Conservation (phyloP, 1,284 basidiomycete genomes). For the Sanghuangporus weigelae region DNA sequence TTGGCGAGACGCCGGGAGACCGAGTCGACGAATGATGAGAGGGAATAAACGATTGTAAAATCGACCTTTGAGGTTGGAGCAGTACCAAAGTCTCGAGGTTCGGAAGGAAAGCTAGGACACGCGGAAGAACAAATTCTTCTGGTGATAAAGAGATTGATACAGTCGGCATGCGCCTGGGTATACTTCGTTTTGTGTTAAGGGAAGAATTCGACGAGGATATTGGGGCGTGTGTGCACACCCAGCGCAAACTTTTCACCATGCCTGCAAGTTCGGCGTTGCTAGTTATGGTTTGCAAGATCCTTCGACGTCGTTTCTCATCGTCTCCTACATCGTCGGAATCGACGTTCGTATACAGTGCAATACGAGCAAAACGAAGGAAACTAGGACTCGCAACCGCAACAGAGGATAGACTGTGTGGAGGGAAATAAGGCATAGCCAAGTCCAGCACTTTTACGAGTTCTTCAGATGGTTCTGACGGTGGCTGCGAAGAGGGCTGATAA, state of each 20-base stretch:
- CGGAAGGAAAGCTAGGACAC: background rate
- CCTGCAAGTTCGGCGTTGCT: background rate
- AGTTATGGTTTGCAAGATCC: constrained; percentile 4
- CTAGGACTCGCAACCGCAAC: background rate
- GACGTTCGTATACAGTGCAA: constrained; percentile 5
- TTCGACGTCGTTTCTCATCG: background rate
- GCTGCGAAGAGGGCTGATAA: background rate
- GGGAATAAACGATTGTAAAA: constrained; percentile 7
- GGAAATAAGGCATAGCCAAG: constrained; percentile 4
- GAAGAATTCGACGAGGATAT: constrained; percentile 2
- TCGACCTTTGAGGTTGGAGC: constrained; percentile 3
- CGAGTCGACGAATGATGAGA: background rate
- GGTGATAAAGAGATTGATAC: constrained; percentile 11
- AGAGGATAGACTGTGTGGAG: background rate
- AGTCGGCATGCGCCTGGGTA: constrained; percentile 13
- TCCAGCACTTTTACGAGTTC: constrained; percentile 5
- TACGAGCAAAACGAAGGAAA: background rate
- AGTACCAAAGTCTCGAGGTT: constrained; percentile 4
- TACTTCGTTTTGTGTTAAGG: constrained; percentile 4
- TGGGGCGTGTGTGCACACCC: constrained; percentile 5
- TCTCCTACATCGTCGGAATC: constrained; percentile 10
- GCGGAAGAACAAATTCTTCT: constrained; percentile 15
- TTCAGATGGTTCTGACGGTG: constrained; percentile 3
- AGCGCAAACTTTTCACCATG: constrained; percentile 6
- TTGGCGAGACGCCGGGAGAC: constrained; percentile 7